These are phyloP conservation scores for Myriosclerotinia scirpicola DNA, from an alignment of 2,329 filamentous ascomycete genomes.

Conservation along the genomic window DNA sequence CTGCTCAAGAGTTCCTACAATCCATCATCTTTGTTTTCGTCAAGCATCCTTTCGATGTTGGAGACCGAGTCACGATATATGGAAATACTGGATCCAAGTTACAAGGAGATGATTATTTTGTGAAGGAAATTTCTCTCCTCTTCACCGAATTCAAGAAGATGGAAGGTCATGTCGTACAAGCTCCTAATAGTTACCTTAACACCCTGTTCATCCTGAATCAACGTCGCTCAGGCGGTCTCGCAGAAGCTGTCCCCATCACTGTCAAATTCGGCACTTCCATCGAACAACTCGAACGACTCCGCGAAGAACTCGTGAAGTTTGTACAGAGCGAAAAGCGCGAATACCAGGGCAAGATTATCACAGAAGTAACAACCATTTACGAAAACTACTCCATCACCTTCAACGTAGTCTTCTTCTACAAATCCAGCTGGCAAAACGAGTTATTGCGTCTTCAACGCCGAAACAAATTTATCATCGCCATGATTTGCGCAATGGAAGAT, in stretches of 20 bases:
- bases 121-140: slow-evolving; percentile 87
- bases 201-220: slow-evolving; percentile 94
- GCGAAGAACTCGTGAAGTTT: slow-evolving; percentile 78
- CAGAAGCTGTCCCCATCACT: slow-evolving; percentile 79
- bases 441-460: slow-evolving; percentile 82
- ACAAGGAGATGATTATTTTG: slow-evolving; percentile 89
- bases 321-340: slow-evolving; percentile 84
- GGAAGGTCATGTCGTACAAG: slow-evolving; percentile 94
- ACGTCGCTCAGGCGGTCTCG: slow-evolving; percentile 81
- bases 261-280: slow-evolving; percentile 87
- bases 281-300: slow-evolving; percentile 79
- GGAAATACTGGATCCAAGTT: slow-evolving; percentile 80
- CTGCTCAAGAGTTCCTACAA: slow-evolving; percentile 91
- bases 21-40: slow-evolving; percentile 95
- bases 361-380: slow-evolving; percentile 75
- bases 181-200: slow-evolving; percentile 91
- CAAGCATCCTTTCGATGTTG: slow-evolving; percentile 96
- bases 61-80: slow-evolving; percentile 88
- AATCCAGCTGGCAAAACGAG: slow-evolving; percentile 95
- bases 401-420: slow-evolving; percentile 97
- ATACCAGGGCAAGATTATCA: slow-evolving; percentile 82
- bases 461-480: slow-evolving; percentile 90
- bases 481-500: slow-evolving; percentile 74
- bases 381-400: slow-evolving; percentile 84
- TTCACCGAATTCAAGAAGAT: slow-evolving; percentile 99